Percentiles rank a stretch among this genome's conserved stretches.
Evolutionary conservation across 164 flowering plant species (phyloP).

Genomic region (Paratinospora sagittata): DNA sequence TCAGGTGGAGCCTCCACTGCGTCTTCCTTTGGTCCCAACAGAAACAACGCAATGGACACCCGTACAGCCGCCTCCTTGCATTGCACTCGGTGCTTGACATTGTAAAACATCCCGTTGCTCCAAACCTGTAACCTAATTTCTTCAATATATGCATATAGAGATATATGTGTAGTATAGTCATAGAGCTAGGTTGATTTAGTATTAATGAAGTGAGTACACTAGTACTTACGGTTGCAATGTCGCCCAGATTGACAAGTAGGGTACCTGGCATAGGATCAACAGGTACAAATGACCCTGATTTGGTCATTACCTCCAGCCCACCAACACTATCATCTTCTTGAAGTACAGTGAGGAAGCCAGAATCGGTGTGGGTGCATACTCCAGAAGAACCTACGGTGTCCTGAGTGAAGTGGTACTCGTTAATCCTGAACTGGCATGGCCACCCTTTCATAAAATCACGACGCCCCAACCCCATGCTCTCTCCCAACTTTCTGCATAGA

Average conservation of each 20-base stretch:
- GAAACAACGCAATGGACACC: constrained; percentile 54
- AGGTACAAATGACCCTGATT: constrained; percentile 34
- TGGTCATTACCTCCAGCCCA: constrained; percentile 69
- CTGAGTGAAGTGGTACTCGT: constrained; percentile 62
- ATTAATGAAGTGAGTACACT: too few species aligned
- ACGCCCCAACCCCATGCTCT: constrained; percentile 34
- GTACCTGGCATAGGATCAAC: constrained; percentile 57
- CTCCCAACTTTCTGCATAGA: constrained; percentile 38
- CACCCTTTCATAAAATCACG: constrained; percentile 39
- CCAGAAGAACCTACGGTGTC: constrained; percentile 51
- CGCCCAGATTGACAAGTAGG: constrained; percentile 71
- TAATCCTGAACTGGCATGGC: constrained; percentile 70
- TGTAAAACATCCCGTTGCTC: constrained; percentile 70
- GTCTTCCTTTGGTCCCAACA: constrained; percentile 55
- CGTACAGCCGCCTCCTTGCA: constrained; percentile 53
- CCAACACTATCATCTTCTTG: constrained; percentile 72
- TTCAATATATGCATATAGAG: too few species aligned
- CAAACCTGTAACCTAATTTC: constrained; percentile 36
- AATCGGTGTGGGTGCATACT: constrained; percentile 61
- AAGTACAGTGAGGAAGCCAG: constrained; percentile 72
- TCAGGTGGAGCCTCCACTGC: constrained; percentile 43
- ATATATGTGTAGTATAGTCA: too few species aligned
- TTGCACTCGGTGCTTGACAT: constrained; percentile 60
- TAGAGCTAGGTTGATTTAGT: too few species aligned
- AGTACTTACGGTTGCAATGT: constrained; percentile 51